phyloP scores from a whole-genome alignment of 1,284 basidiomycete species.

The Earliella scabrosa region DNA sequence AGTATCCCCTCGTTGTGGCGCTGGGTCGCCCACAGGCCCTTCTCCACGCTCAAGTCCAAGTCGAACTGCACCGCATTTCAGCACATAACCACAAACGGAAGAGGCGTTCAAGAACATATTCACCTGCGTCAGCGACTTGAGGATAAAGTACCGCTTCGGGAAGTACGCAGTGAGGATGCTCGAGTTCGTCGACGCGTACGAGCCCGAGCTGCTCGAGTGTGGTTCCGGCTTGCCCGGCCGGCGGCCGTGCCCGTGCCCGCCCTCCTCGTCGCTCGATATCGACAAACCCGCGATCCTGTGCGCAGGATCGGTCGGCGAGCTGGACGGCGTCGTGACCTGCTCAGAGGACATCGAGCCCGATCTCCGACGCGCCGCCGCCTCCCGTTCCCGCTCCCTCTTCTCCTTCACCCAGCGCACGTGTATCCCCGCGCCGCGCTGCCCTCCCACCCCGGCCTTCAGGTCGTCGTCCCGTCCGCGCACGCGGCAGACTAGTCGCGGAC shows the following conservation, averaged over 20 bases:
- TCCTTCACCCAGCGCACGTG: conserved; percentile 83
- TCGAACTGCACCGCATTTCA: conserved; percentile 60
- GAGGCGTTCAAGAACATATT: conserved; percentile 23
- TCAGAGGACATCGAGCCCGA: conserved; percentile 30
- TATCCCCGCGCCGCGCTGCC: conserved; percentile 86
- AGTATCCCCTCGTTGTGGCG: conserved; percentile 89
- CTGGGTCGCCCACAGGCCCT: conserved; percentile 91
- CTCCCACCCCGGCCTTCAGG: conserved; percentile 88
- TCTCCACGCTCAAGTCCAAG: conserved; percentile 83
- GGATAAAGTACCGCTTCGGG: conserved; percentile 89
- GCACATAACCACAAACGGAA: background rate
- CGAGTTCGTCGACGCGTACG: conserved; percentile 72
- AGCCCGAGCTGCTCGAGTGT: conserved; percentile 69
- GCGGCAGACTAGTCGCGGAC: conserved; percentile 86
- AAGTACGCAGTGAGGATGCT: conserved; percentile 78
- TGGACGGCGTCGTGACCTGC: conserved; percentile 29
- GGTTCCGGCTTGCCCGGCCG: conserved; percentile 29
- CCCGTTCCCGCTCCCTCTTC: conserved; percentile 44
- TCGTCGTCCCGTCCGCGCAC: conserved; percentile 87
- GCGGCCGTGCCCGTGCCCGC: conserved; percentile 6
- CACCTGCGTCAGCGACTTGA: conserved; percentile 87
- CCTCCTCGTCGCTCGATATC: conserved; percentile 47
- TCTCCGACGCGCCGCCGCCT: conserved; percentile 14
- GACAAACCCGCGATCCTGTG: conserved; percentile 34
- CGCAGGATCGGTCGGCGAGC: conserved; percentile 28